Evolutionary conservation across 306 rosid species (phyloP), one percentile per base, ranked within the genome.

Genomic region (Acacia melanoxylon): DNA sequence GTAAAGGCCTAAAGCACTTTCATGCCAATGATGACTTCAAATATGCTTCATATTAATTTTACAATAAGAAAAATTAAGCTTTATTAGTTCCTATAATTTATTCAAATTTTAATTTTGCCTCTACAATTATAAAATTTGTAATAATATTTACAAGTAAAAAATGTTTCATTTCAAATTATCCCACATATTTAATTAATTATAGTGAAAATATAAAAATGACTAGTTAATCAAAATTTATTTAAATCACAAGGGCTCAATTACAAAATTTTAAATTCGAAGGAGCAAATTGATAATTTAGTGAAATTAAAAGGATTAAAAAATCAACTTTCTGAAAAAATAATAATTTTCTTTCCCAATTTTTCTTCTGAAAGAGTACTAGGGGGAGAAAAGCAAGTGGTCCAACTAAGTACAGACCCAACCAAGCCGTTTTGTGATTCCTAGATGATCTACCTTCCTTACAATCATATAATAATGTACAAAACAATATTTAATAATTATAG

Each of bases 381-480:
- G 33, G 2, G 12, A 5, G 6, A 62, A 62, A 62, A 62, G 3
- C 40, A 27, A 27, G 37, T 62, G 40, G 35, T 13, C 68, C 37
- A 13, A 59, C 17, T 62, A 62, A 62, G 17, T 13, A 27, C 20
- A 61, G 68, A 25, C 33, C 37, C 37, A 61, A 61, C 68, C 35
- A 61, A 80, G 61, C 77, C 77, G 84, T 86, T 80, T 59, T 83
- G 85, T 56, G 68, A 81, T 63, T 77, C 84, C 81, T 46, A 74
- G 83, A 29, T 45, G 80, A 84, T 54, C 59, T 68, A 44, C 70
- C 73, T 78, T 86, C 75, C 68, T 68, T 82, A 59, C 79, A 37
- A 68, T 81, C 65, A 58, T 22, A 58, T 61, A 46, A 54, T 62
- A 41, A 4, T 41, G 35, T 25, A 61, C 35, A 24, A 59, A 61